Evolutionary conservation across 371 early-diverging fungal species (phyloP), one percentile per base, ranked within the genome.

Genomic region (Mortierella polycephala): DNA sequence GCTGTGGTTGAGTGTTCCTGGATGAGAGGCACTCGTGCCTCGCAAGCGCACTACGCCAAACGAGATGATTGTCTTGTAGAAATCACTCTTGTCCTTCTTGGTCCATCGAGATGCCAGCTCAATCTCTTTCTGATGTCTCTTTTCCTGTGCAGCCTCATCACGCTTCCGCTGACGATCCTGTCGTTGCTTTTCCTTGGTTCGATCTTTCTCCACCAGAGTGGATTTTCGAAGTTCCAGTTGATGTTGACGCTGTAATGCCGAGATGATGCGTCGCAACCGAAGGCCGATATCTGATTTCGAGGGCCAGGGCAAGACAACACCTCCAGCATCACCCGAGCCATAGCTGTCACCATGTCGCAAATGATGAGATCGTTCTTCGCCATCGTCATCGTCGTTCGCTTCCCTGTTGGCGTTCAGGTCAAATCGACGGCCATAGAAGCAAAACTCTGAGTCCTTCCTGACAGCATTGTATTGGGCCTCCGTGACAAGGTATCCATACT

Each of bases 241-340:
- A 44, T 86, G 85, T 60, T 89, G 85, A 20, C 93, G 86, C 47
- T 86, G 81, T 60, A 92, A 89, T 0, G 93, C 91, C 14, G 89
- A 85, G 67, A 93, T 86, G 41, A 94, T 86, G 42, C 90, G 88
- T 18, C 94, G 87, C 37, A 92, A 67, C 5, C 94, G 88, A 68
- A 87, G 82, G 45, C 94, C 94, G 67, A 91, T 86, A 42, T 94
- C 93, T 6, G 88, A 86, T 75, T 89, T 87, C 60, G 87, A 86
- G 0, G 91, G 91, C 90, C 90, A 91, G 7, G 84, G 75, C 23
- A 85, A 77, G 0, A 82, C 71, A 11, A 70, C 70, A 55, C 74
- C 58, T 23, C 45, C 20, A 16, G 20, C 45, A 14, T 56, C 60
- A 4, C 60, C 50, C 11, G 70, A 40, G 7, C 64, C 64, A 40